These are phyloP conservation scores for Eucalyptus curtisii DNA, from an alignment of 345 rosid genomes.

Conservation along the genomic window DNA sequence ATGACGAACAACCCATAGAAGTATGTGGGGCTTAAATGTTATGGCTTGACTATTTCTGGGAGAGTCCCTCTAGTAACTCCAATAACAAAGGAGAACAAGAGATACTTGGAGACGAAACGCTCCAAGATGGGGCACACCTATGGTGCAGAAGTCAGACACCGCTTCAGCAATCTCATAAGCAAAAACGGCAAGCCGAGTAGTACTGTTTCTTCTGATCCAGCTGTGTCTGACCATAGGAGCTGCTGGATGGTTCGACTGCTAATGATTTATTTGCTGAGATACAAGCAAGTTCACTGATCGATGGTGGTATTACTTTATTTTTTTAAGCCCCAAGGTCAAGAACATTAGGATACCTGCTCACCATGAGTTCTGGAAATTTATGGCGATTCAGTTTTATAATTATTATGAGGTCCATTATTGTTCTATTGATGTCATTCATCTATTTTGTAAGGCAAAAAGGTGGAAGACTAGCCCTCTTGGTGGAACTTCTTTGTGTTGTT, in stretches of 20 bases:
- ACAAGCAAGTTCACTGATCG: background rate
- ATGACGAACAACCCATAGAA: background rate
- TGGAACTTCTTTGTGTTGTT: background rate
- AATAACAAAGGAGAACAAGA: background rate
- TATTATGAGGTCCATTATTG: background rate
- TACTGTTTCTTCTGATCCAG: background rate
- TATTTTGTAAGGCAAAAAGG: rapidly evolving
- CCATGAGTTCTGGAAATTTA: too few species aligned
- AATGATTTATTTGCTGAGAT: background rate
- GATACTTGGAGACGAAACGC: background rate
- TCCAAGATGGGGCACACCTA: background rate
- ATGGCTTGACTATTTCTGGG: background rate
- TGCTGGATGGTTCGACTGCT: background rate
- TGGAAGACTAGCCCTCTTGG: background rate
- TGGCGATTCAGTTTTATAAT: background rate
- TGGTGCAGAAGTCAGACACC: background rate
- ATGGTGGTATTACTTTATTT: background rate
- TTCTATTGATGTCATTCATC: background rate
- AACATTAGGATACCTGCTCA: too few species aligned
- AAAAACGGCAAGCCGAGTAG: background rate
- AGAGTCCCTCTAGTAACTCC: background rate
- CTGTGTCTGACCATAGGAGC: background rate
- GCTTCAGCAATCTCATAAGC: background rate
- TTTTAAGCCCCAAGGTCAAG: background rate
- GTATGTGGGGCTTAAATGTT: background rate